These are phyloP conservation scores for Magnolia officinalis DNA, from an alignment of 164 flowering plant species.

Conservation along the genomic window DNA sequence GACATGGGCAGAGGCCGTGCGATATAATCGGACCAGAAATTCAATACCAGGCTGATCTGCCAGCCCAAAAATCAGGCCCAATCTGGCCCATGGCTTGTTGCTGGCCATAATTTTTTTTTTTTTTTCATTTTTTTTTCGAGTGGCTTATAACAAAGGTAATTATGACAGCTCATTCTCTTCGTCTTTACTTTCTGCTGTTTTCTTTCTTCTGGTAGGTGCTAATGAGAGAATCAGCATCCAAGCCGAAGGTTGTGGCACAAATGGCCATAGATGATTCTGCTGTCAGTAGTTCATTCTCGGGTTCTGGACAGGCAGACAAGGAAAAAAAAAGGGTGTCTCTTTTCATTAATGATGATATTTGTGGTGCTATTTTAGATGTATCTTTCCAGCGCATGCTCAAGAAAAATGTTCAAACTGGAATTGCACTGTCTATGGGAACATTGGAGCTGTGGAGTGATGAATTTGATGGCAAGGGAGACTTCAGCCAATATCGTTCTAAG, in stretches of 20 bases:
- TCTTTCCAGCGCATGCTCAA: constrained; percentile 74
- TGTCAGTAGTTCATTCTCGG: constrained; percentile 18
- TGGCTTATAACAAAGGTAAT: neutral
- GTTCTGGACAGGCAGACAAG: constrained; percentile 43
- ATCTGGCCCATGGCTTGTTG: neutral
- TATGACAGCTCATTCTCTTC: neutral
- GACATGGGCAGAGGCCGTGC: neutral
- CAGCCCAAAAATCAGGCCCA: neutral
- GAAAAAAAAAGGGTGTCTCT: constrained; percentile 50
- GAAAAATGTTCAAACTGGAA: constrained; percentile 54
- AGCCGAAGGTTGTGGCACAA: constrained; percentile 51
- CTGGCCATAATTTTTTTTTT: neutral
- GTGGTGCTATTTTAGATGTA: constrained; percentile 58
- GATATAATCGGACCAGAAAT: neutral
- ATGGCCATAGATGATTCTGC: constrained; percentile 36
- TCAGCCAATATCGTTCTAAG: constrained; percentile 80
- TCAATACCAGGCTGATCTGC: neutral
- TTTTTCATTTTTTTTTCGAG: neutral
- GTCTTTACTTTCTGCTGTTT: constrained; percentile 5
- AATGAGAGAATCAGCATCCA: constrained; percentile 67
- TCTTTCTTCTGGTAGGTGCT: constrained; percentile 41
- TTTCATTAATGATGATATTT: constrained; percentile 62
- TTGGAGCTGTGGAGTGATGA: constrained; percentile 95
- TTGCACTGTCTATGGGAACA: constrained; percentile 39
- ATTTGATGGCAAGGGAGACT: constrained; percentile 83